Conservation (phyloP, 345 rosid genomes). For the Gossypium thurberi region DNA sequence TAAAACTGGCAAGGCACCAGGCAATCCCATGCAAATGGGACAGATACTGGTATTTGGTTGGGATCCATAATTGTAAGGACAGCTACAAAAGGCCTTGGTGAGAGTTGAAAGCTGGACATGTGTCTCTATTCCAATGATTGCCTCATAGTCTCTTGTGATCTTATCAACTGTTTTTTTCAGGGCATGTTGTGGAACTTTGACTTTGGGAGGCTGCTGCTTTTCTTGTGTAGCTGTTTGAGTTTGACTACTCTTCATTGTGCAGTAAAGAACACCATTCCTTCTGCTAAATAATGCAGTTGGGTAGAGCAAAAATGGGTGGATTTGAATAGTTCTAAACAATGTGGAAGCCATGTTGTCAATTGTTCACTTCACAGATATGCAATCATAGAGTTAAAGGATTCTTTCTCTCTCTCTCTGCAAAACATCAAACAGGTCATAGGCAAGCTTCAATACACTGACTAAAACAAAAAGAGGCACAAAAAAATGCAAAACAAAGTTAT, state of each 20-base stretch:
- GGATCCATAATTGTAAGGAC: conserved; percentile 79
- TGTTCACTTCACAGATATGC: neutral
- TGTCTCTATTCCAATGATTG: conserved; percentile 91
- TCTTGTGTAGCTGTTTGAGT: conserved; percentile 51
- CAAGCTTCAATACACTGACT: conserved; percentile 12
- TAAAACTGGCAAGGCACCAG: conserved; percentile 87
- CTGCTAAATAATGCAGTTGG: conserved; percentile 42
- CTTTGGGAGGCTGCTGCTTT: conserved; percentile 31
- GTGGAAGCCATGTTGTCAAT: conserved; percentile 47
- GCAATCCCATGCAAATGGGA: conserved; percentile 94
- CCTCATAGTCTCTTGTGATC: conserved; percentile 56
- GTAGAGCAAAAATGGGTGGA: conserved; percentile 36
- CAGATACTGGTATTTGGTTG: conserved; percentile 68
- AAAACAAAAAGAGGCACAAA: neutral
- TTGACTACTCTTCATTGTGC: conserved; percentile 41
- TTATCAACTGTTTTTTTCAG: conserved; percentile 44
- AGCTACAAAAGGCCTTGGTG: conserved; percentile 84
- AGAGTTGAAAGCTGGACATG: conserved; percentile 85
- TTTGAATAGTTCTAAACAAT: conserved; percentile 48
- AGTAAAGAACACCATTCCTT: conserved; percentile 29
- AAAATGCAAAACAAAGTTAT: neutral
- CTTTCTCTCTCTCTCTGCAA: conserved; percentile 12
- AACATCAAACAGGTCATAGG: conserved; percentile 27
- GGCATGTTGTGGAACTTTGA: conserved; percentile 40
- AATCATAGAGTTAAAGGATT: conserved; percentile 9